Evolutionary conservation across 495 filamentous ascomycete species (phyloP), one percentile per base, ranked within the genome.

Genomic region (Cercophora samala): DNA sequence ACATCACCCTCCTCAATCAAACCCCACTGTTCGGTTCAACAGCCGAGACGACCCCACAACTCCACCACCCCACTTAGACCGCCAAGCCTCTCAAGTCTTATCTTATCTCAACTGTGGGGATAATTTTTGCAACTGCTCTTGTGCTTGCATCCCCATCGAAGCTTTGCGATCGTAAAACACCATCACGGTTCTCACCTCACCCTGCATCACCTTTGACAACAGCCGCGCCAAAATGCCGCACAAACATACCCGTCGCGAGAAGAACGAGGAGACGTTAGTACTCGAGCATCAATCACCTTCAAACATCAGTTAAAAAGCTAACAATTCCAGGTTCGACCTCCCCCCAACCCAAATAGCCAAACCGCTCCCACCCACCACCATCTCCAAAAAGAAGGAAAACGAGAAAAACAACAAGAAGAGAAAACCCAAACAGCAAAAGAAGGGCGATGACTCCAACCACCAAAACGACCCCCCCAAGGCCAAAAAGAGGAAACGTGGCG

Each of bases 231-330:
- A 29, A 21, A 69, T 95, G 91, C 91, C 91, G 80, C 91, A 93
- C 82, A 95, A 94, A 77, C 91, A 95, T 75, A 92, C 89, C 60
- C 83, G 82, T 73, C 86, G 75, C 73, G 75, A 86, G 66, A 84
- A 85, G 64, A 83, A 80, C 64, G 69, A 74, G 46, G 78, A 81
- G 26, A 80, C 78, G 79, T 79, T 68, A 62, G 75, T 3, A n/a
- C n/a, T n/a, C n/a, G n/a, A n/a, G n/a, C n/a, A n/a, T n/a, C n/a
- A n/a, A n/a, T n/a, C n/a, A n/a, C n/a, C n/a, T n/a, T n/a, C n/a
- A n/a, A n/a, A n/a, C n/a, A n/a, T n/a, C n/a, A n/a, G n/a, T n/a
- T n/a, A n/a, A n/a, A n/a, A n/a, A n/a, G n/a, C 70, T 73, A 62
- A 72, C 66, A 8, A 1, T 17, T 72, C 5, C 69, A 88, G 85